Conservation (phyloP, 2,329 filamentous ascomycete species). For the Simplicillium aogashimaense region DNA sequence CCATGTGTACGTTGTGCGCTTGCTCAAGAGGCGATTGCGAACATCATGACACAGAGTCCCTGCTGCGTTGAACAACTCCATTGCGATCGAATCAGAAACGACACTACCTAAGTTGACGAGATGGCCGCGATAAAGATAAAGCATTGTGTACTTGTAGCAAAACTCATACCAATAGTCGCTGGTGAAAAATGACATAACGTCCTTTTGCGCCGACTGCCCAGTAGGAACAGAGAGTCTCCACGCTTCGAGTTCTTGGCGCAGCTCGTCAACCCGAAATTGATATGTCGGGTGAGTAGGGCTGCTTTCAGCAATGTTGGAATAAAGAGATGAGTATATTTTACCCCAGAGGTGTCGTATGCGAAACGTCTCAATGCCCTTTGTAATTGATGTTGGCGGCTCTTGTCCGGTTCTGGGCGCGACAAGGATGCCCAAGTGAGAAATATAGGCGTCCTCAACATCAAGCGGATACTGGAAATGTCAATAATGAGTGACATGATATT, state of each 20-base stretch:
- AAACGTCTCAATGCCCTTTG: slow-evolving; percentile 3
- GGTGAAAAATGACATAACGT: slow-evolving; percentile 5
- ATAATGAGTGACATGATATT: neutral
- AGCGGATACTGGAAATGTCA: slow-evolving; percentile 2
- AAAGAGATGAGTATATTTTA: slow-evolving; percentile 2
- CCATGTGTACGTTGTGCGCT: slow-evolving; percentile 6
- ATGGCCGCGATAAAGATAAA: slow-evolving; percentile 1
- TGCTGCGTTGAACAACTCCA: slow-evolving; percentile 1
- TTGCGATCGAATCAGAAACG: neutral
- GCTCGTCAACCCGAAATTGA: neutral
- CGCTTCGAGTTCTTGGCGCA: slow-evolving; percentile 5
- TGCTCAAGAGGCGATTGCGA: slow-evolving; percentile 3
- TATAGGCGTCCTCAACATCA: slow-evolving; percentile 3
- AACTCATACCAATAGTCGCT: slow-evolving; percentile 7
- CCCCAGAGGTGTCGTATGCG: slow-evolving; percentile 6
- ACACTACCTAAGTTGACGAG: neutral
- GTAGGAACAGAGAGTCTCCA: neutral
- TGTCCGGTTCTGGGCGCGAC: neutral
- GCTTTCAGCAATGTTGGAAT: neutral
- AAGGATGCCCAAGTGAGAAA: neutral
- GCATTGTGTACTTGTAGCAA: slow-evolving; percentile 1
- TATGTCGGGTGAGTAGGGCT: neutral
- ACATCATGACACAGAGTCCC: slow-evolving; percentile 1
- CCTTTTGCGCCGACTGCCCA: neutral
- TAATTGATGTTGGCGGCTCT: neutral